Percentiles rank a stretch among this genome's conserved stretches.
phyloP scores from a whole-genome alignment of 2,329 filamentous ascomycete species.

The Xylaria sp. region DNA sequence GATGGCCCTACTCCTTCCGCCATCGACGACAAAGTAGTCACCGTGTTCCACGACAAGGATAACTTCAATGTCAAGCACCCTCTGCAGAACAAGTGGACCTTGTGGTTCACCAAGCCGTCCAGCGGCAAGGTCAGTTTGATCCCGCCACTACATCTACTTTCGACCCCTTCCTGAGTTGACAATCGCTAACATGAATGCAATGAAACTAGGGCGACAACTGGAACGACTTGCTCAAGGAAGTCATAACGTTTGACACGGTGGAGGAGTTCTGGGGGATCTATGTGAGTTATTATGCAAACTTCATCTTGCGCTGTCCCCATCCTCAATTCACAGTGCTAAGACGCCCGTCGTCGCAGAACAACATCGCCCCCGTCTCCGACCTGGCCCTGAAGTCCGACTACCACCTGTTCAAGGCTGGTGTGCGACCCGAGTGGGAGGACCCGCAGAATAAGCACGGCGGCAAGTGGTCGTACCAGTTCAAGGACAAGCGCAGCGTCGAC shows the following conservation, averaged over 20 bases:
- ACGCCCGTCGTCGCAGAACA: conserved; percentile 69
- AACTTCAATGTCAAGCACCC: conserved; percentile 99
- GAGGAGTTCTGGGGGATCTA: conserved; percentile 99
- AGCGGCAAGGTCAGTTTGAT: conserved; percentile 76
- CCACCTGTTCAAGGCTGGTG: conserved; percentile 97
- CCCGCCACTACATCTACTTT: not conserved
- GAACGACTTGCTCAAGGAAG: conserved; percentile 97
- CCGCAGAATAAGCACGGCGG: conserved; percentile 98
- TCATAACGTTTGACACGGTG: conserved; percentile 97
- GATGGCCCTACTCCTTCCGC: conserved; percentile 49
- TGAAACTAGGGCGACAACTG: conserved; percentile 96
- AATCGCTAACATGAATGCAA: conserved; percentile 24
- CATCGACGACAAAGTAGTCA: conserved; percentile 68
- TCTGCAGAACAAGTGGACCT: conserved; percentile 94
- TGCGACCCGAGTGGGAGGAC: conserved; percentile 98
- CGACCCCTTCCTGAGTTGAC: not conserved
- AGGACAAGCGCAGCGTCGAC: conserved; percentile 88
- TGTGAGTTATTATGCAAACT: conserved; percentile 66
- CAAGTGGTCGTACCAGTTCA: conserved; percentile 98
- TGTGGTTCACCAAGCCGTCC: conserved; percentile 99
- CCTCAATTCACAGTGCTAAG: not conserved
- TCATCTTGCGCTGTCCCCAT: conserved; percentile 1
- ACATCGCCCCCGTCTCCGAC: conserved; percentile 94
- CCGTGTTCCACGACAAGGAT: conserved; percentile 96
- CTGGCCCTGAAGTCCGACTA: conserved; percentile 98